Evolutionary conservation across 106 monocot genomes (phyloP).

Genomic region (Posidonia australis): DNA sequence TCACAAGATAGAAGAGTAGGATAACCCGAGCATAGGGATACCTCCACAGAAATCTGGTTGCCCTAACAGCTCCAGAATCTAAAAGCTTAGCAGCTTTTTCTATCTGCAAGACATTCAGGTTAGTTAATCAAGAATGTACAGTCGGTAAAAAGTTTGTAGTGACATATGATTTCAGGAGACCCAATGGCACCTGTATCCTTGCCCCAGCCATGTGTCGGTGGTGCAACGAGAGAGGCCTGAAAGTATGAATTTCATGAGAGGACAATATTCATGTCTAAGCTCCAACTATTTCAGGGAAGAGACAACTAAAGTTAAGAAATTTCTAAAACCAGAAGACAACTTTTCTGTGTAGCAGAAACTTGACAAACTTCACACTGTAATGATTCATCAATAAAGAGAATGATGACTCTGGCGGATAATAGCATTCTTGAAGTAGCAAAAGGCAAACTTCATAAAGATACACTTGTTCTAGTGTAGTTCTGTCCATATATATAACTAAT

Average conservation of each 20-base stretch:
- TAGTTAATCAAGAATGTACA: background rate
- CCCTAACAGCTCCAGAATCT: conserved; percentile 90
- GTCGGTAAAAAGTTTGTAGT: background rate
- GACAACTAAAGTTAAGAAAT: background rate
- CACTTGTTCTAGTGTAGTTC: too few species aligned
- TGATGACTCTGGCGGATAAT: too few species aligned
- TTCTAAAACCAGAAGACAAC: too few species aligned
- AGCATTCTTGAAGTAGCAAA: too few species aligned
- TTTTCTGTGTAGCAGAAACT: too few species aligned
- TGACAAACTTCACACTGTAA: too few species aligned
- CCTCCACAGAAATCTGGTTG: conserved; percentile 91
- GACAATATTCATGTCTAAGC: background rate
- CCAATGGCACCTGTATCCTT: conserved; percentile 52
- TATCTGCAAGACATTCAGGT: conserved; percentile 40
- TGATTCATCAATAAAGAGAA: too few species aligned
- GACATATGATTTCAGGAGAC: background rate
- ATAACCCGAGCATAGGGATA: conserved; percentile 79
- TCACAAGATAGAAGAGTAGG: conserved; percentile 86
- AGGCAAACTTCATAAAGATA: too few species aligned
- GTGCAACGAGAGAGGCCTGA: conserved; percentile 84
- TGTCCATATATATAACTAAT: too few species aligned
- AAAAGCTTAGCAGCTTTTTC: conserved; percentile 87
- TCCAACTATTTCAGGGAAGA: background rate
- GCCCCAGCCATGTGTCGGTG: conserved; percentile 83
- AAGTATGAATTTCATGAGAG: conserved; percentile 5